These are phyloP conservation scores for Kodamaea fungicola DNA, from an alignment of 1,139 yeast genomes.

Conservation along the genomic window DNA sequence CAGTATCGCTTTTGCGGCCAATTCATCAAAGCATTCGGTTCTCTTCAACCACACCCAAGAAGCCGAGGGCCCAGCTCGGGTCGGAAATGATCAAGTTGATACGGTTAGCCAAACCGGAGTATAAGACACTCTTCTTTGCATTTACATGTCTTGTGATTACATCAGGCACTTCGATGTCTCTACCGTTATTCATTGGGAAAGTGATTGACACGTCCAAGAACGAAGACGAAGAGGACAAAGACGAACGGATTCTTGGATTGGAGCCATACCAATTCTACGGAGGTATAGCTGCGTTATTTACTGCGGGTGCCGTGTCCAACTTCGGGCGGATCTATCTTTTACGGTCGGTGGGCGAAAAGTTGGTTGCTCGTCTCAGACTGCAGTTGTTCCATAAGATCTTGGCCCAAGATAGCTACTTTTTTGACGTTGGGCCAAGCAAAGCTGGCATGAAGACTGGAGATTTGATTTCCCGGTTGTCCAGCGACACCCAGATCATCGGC, in stretches of 20 bases:
- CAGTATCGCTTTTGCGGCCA: no score
- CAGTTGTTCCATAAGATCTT: constrained; percentile 72
- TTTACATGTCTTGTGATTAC: constrained; percentile 59
- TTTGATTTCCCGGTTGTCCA: constrained; percentile 78
- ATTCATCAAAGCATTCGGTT: no score
- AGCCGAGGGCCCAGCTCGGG: not conserved
- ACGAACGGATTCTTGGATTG: constrained; percentile 27
- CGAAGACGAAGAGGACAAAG: constrained; percentile 37
- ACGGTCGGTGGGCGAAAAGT: constrained; percentile 76
- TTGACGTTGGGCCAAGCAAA: constrained; percentile 65
- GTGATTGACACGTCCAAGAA: constrained; percentile 41
- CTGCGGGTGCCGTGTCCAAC: constrained; percentile 72
- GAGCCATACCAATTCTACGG: constrained; percentile 32
- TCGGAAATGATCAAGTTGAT: constrained; percentile 19
- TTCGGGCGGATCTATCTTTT: constrained; percentile 75
- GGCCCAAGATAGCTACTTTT: constrained; percentile 87
- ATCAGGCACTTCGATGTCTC: constrained; percentile 51
- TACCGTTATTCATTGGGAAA: constrained; percentile 82
- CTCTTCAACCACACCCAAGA: not conserved
- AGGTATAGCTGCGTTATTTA: constrained; percentile 46
- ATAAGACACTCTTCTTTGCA: constrained; percentile 41
- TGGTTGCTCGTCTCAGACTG: constrained; percentile 80
- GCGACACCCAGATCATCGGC: constrained; percentile 88
- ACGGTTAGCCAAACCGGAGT: constrained; percentile 39
- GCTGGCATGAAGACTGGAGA: constrained; percentile 79